Evolutionary conservation across 225 moss, liverwort and hornwort genomes (phyloP), one percentile per base, ranked within the genome.

Genomic region (Thuidium tamariscinum): DNA sequence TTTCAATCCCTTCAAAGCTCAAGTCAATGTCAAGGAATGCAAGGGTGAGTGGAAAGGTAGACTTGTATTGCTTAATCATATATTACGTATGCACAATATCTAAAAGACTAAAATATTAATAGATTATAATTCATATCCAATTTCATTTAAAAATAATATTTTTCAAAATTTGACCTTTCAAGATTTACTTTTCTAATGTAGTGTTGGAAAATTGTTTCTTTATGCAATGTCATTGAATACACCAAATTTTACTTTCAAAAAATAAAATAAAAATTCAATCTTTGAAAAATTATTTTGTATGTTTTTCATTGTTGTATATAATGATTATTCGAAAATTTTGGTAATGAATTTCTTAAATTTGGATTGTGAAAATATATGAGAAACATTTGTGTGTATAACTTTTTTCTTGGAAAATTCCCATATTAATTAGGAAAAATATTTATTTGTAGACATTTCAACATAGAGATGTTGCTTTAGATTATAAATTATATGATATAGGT

Each of bases 151-250:
- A 19, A n/a, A 18, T 1, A 65, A 65, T 65, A 10, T 65, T n/a
- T n/a, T n/a, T 64, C 10, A 32, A n/a, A 65, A n/a, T n/a, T n/a
- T 65, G n/a, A 10, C n/a, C n/a, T n/a, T 20, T n/a, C 0, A 3
- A 65, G 9, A 34, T 64, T 34, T 18, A 16, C 0, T 64, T 10
- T n/a, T 10, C 9, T 34, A 64, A 64, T 17, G 5, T 18, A 64
- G 9, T 7, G 0, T 10, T 34, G 18, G 1, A 34, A 34, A 34
- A 9, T 64, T 34, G 4, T 18, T 64, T 1, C 0, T 18, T 64
- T n/a, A 10, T 34, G 18, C 34, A 34, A 65, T 66, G 3, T 66
- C 11, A 36, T 3, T 36, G 11, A 66, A 5, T 3, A 36, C 11
- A 66, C 5, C 36, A 36, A 66, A 20, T 36, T n/a, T 65, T 2